Evolutionary conservation across 306 rosid species (phyloP).

Genomic region (Betula pendula): DNA sequence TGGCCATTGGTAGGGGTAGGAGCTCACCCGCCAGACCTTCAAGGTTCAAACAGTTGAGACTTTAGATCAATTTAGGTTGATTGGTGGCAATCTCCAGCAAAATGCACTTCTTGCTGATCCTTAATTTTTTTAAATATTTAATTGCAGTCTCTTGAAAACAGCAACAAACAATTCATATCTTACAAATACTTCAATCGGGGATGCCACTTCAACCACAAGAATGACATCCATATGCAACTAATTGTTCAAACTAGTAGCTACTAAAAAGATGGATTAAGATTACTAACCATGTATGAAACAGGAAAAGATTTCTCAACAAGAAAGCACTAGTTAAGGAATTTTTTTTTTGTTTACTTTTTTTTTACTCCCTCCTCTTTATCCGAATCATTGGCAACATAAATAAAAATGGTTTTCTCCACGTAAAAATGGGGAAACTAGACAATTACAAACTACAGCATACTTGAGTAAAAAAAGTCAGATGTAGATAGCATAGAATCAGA

Average conservation of each 20-base stretch:
- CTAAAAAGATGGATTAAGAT: neutral
- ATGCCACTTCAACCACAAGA: neutral
- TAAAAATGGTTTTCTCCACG: neutral
- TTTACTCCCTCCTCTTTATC: neutral
- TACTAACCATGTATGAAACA: neutral
- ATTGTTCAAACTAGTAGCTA: neutral
- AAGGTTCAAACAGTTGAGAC: neutral
- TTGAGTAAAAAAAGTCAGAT: neutral
- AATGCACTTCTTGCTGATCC: no score
- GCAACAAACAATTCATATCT: neutral
- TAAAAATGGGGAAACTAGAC: neutral
- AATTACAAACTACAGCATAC: neutral
- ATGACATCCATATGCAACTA: neutral
- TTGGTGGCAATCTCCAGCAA: neutral
- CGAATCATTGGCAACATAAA: neutral
- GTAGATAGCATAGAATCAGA: neutral
- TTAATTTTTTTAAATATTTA: neutral
- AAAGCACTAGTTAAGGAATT: neutral
- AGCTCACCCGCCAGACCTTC: neutral
- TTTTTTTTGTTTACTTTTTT: no score
- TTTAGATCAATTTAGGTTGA: neutral
- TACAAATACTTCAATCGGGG: neutral
- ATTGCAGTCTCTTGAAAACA: neutral
- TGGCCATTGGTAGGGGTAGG: neutral
- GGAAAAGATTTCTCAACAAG: neutral